phyloP scores from a whole-genome alignment of 805 yeast genomes.

The Nakazawaea peltata region DNA sequence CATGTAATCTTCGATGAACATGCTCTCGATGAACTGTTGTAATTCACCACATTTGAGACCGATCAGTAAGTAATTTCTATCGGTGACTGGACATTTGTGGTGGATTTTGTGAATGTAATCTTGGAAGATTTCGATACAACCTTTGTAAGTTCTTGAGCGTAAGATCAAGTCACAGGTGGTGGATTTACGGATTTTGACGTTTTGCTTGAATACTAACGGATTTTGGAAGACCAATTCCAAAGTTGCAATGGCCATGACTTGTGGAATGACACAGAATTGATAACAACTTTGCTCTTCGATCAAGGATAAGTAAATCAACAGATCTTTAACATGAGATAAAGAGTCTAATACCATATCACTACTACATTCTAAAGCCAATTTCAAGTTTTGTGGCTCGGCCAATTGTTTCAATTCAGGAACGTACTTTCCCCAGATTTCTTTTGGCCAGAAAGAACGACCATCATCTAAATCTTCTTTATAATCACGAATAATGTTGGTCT shows the following conservation, averaged over 20 bases:
- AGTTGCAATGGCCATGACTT: slow-evolving; percentile 98
- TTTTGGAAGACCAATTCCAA: slow-evolving; percentile 80
- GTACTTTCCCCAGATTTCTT: slow-evolving; percentile 85
- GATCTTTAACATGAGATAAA: slow-evolving; percentile 69
- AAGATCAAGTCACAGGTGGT: slow-evolving; percentile 72
- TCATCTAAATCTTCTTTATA: slow-evolving; percentile 87
- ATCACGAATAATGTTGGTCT: slow-evolving; percentile 93
- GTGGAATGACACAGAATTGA: slow-evolving; percentile 95
- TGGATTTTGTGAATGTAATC: slow-evolving; percentile 69
- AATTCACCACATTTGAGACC: slow-evolving; percentile 84
- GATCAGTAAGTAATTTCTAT: slow-evolving; percentile 78
- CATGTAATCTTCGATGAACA: slow-evolving; percentile 53
- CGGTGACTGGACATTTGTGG: slow-evolving; percentile 67
- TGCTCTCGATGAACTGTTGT: slow-evolving; percentile 76
- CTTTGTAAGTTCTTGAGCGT: slow-evolving; percentile 63
- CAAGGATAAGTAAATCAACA: slow-evolving; percentile 64
- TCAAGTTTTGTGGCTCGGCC: slow-evolving; percentile 33
- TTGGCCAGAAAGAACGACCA: slow-evolving; percentile 94
- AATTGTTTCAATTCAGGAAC: slow-evolving; percentile 58
- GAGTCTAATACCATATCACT: slow-evolving; percentile 78
- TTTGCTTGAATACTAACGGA: slow-evolving; percentile 55
- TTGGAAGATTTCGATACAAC: slow-evolving; percentile 71
- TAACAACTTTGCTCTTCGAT: slow-evolving; percentile 77
- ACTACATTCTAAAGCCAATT: slow-evolving; percentile 64
- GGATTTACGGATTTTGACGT: slow-evolving; percentile 89